Conservation (phyloP, 2,329 filamentous ascomycete genomes). For the Biscogniauxia marginata region DNA sequence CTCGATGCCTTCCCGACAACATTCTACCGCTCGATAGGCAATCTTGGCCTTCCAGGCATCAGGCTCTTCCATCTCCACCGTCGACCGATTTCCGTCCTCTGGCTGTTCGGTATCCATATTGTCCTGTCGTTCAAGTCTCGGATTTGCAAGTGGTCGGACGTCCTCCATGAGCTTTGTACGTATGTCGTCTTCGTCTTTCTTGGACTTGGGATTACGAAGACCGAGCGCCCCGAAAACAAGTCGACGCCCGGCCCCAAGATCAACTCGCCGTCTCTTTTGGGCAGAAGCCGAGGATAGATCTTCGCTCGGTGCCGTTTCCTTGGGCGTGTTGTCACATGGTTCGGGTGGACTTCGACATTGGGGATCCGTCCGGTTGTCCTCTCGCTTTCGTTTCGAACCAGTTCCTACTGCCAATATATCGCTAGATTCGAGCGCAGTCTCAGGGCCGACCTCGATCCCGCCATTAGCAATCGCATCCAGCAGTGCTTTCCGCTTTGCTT, state of each 20-base stretch:
- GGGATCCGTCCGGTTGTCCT: conserved; percentile 3
- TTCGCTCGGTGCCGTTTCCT: conserved; percentile 5
- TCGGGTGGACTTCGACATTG: not conserved
- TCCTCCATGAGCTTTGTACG: conserved; percentile 58
- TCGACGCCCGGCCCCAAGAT: conserved; percentile 62
- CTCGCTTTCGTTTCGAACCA: conserved; percentile 26
- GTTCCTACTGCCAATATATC: not conserved
- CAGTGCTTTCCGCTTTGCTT: conserved; percentile 49
- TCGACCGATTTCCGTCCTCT: conserved; percentile 6
- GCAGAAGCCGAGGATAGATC: conserved; percentile 17
- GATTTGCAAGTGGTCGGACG: conserved; percentile 42
- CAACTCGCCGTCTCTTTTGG: conserved; percentile 35
- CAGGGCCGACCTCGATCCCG: conserved; percentile 46
- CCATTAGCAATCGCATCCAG: conserved; percentile 50
- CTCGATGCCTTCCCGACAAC: conserved; percentile 65
- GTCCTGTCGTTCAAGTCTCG: conserved; percentile 31
- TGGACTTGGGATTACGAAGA: conserved; percentile 64
- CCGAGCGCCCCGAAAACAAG: conserved; percentile 73
- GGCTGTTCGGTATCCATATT: conserved; percentile 20
- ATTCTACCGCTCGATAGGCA: conserved; percentile 77
- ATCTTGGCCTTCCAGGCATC: conserved; percentile 75
- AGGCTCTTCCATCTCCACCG: conserved; percentile 46
- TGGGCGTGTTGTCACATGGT: conserved; percentile 1
- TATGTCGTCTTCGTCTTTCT: conserved; percentile 64
- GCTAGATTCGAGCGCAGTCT: conserved; percentile 9